phyloP scores from a whole-genome alignment of 2,329 filamentous ascomycete species.

The Colletotrichum eremochloae region DNA sequence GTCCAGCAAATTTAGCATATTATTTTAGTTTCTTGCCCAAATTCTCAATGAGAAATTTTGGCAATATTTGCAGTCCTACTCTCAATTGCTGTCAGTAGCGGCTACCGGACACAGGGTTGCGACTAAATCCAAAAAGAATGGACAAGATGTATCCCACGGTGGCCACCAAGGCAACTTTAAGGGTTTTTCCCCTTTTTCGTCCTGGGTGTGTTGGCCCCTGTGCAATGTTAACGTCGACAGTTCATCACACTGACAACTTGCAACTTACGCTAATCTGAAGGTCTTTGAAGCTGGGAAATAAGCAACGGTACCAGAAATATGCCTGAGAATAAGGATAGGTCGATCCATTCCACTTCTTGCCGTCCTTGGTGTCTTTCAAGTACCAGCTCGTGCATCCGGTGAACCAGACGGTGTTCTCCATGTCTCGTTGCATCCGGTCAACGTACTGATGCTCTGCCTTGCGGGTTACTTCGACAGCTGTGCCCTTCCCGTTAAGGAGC shows the following conservation, averaged over 20 bases:
- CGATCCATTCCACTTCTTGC: conserved; percentile 51
- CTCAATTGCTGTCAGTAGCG: conserved; percentile 3
- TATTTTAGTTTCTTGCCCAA: not conserved
- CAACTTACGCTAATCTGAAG: conserved; percentile 51
- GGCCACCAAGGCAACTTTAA: not conserved
- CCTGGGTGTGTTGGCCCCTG: conserved; percentile 7
- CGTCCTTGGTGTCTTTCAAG: conserved; percentile 44
- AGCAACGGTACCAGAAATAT: conserved; percentile 52
- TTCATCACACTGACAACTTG: not conserved
- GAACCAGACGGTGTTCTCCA: conserved; percentile 51
- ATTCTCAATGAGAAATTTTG: not conserved
- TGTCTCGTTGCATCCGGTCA: conserved; percentile 48
- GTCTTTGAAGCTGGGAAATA: conserved; percentile 53
- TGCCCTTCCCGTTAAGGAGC: conserved; percentile 51
- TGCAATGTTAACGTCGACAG: not conserved
- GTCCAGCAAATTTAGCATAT: too few relatives aligned
- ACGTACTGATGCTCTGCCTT: conserved; percentile 53
- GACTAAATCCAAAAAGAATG: not conserved
- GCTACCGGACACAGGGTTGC: not conserved
- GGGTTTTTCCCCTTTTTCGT: not conserved
- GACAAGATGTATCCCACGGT: not conserved
- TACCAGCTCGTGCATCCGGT: conserved; percentile 56
- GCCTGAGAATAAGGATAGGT: conserved; percentile 54
- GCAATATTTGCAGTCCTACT: not conserved
- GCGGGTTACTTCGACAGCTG: conserved; percentile 50